Conservation (phyloP, 306 rosid species). For the Vigna hirtella region DNA sequence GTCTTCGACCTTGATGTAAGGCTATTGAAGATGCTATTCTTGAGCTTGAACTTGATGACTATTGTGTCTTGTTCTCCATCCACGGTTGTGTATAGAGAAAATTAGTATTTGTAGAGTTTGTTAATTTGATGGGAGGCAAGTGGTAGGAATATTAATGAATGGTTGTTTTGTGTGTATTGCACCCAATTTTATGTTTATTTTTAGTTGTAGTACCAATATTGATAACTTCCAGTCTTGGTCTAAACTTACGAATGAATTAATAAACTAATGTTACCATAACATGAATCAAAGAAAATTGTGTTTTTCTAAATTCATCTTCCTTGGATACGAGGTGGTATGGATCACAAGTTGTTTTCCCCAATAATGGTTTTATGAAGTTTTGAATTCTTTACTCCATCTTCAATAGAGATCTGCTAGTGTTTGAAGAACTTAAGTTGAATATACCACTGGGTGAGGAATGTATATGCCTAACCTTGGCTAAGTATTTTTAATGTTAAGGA, state of each 20-base stretch:
- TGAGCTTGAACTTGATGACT: too few relatives aligned
- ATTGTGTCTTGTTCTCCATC: conserved; percentile 19
- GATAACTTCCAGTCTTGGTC: not conserved
- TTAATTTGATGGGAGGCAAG: conserved; percentile 4
- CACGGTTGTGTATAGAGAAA: conserved; percentile 21
- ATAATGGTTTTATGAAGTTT: not conserved
- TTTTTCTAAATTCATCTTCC: conserved; percentile 27
- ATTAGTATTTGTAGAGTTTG: not conserved
- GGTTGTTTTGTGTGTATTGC: conserved; percentile 15
- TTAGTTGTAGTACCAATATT: conserved; percentile 10
- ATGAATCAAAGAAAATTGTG: conserved; percentile 33
- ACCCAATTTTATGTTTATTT: conserved; percentile 1
- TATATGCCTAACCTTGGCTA: conserved; percentile 32
- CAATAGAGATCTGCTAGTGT: conserved; percentile 17
- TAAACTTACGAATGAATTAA: conserved; percentile 2
- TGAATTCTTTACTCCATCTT: conserved; percentile 30
- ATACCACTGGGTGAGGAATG: conserved; percentile 21
- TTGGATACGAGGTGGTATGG: conserved; percentile 17
- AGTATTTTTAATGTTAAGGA: conserved; percentile 41
- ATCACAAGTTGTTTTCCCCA: conserved; percentile 25
- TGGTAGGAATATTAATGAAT: conserved; percentile 29
- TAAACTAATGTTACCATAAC: not conserved
- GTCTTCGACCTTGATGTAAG: too few relatives aligned
- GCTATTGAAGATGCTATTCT: too few relatives aligned
- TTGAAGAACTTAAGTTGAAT: not conserved